These are phyloP conservation scores for Isabelozyma pseudorhagii DNA, from an alignment of 805 yeast species.

Conservation along the genomic window DNA sequence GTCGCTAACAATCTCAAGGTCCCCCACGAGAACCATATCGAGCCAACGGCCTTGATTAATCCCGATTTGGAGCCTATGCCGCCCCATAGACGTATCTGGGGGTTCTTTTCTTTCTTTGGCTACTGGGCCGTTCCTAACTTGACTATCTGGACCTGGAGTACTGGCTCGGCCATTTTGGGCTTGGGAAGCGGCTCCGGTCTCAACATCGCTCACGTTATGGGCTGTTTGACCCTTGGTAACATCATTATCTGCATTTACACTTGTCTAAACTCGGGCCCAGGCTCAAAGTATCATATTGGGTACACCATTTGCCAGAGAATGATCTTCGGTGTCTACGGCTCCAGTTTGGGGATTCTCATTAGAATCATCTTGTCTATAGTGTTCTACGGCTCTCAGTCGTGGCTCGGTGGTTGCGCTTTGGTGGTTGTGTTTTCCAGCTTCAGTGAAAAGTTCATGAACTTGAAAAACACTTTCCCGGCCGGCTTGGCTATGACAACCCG, in stretches of 20 bases:
- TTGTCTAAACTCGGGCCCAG: slow-evolving; percentile 7
- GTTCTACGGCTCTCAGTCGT: slow-evolving; percentile 7
- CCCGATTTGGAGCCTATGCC: slow-evolving; percentile 29
- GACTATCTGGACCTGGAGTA: slow-evolving; percentile 34
- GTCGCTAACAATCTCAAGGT: not conserved
- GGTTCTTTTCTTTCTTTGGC: slow-evolving; percentile 33
- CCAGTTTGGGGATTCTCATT: slow-evolving; percentile 4
- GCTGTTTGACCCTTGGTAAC: slow-evolving; percentile 8
- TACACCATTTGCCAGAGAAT: slow-evolving; percentile 8
- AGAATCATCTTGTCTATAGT: slow-evolving; percentile 6
- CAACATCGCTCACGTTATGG: slow-evolving; percentile 6
- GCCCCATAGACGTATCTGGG: slow-evolving; percentile 43
- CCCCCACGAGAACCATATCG: slow-evolving; percentile 3
- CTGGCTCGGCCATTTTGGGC: slow-evolving; percentile 40
- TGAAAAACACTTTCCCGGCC: slow-evolving; percentile 6
- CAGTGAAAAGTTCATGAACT: slow-evolving; percentile 5
- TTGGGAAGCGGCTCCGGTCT: slow-evolving; percentile 29
- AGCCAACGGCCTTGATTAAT: slow-evolving; percentile 2
- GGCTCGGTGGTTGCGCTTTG: slow-evolving; percentile 7
- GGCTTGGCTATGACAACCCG: slow-evolving; percentile 6
- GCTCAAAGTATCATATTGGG: slow-evolving; percentile 7
- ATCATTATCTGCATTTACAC: slow-evolving; percentile 6
- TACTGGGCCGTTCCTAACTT: slow-evolving; percentile 44
- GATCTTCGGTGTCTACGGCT: slow-evolving; percentile 7
- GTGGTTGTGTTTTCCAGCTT: slow-evolving; percentile 5